Evolutionary conservation across 108 stramenopile species (phyloP).

Genomic region (Nitzschia sp.): DNA sequence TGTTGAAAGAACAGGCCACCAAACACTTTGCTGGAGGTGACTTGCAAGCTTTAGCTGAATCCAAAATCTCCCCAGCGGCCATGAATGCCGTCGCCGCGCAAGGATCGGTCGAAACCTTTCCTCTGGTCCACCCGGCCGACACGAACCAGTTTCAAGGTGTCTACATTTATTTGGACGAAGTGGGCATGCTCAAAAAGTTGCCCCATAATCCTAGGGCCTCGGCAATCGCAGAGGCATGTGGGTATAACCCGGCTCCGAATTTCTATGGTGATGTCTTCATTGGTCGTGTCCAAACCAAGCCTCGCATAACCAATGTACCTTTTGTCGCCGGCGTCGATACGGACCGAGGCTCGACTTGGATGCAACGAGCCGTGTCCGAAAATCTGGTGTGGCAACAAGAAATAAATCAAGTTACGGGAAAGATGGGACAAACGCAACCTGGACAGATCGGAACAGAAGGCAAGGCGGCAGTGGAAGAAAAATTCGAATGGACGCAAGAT

Average conservation of each 20-base stretch:
- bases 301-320: conserved; percentile 45
- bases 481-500: conserved; percentile 72
- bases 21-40: conserved; percentile 33
- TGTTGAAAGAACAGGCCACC: conserved; percentile 65
- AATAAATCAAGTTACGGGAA: conserved; percentile 58
- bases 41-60: conserved; percentile 8
- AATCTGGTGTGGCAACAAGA: conserved; percentile 66
- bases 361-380: conserved; percentile 63
- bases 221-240: conserved; percentile 52
- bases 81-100: conserved; percentile 58
- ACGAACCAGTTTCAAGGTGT: conserved; percentile 67
- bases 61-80: conserved; percentile 51
- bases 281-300: conserved; percentile 55
- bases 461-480: conserved; percentile 50
- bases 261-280: conserved; percentile 87
- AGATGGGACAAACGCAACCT: conserved; percentile 24
- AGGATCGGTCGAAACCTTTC: conserved; percentile 79
- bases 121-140: conserved; percentile 65
- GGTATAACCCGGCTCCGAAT: conserved; percentile 75
- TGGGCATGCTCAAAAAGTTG: conserved; percentile 79
- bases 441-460: conserved; percentile 66
- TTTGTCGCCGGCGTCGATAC: conserved; percentile 54
- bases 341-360: conserved; percentile 57
- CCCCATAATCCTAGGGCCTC: conserved; percentile 64
- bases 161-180: conserved; percentile 84